Evolutionary conservation across 306 rosid species (phyloP).

Genomic region (Canavalia ensiformis): DNA sequence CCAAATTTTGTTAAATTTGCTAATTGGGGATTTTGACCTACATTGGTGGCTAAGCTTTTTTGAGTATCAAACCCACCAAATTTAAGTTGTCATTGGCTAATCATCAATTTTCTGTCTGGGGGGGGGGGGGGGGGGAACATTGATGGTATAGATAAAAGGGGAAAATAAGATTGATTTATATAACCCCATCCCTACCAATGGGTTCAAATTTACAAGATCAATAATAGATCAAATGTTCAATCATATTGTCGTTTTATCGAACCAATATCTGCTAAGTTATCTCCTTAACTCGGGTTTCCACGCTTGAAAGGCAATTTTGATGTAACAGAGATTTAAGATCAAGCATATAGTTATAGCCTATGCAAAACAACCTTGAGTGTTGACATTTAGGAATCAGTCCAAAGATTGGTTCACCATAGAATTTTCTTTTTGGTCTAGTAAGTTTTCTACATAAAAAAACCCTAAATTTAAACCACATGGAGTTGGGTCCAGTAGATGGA

Average conservation of each 20-base stretch:
- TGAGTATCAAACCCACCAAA: background rate
- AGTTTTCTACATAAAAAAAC: constrained; percentile 12
- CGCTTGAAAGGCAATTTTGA: constrained; percentile 31
- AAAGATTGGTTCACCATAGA: constrained; percentile 50
- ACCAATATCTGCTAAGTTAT: background rate
- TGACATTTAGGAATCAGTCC: constrained; percentile 50
- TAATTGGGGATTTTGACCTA: background rate
- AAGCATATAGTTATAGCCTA: constrained; percentile 16
- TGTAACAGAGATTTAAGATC: constrained; percentile 11
- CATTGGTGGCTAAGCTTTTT: constrained; percentile 35
- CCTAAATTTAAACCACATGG: background rate
- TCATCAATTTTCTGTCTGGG: background rate
- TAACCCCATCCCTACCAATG: background rate
- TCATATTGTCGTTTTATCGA: constrained; percentile 4
- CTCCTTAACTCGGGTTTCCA: constrained; percentile 24
- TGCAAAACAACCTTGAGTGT: constrained; percentile 1
- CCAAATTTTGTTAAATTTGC: background rate
- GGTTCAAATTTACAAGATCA: constrained; percentile 17
- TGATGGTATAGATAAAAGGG: background rate
- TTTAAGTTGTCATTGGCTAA: background rate
- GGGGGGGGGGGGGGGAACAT: too few relatives aligned
- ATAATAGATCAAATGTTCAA: background rate
- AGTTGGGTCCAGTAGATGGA: too few relatives aligned
- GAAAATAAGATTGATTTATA: constrained; percentile 5
- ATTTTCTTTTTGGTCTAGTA: constrained; percentile 24